A percentile compares a stretch with the other conserved stretches of the same genome.
phyloP scores from a whole-genome alignment of 306 rosid species.

The Gillenia trifoliata region DNA sequence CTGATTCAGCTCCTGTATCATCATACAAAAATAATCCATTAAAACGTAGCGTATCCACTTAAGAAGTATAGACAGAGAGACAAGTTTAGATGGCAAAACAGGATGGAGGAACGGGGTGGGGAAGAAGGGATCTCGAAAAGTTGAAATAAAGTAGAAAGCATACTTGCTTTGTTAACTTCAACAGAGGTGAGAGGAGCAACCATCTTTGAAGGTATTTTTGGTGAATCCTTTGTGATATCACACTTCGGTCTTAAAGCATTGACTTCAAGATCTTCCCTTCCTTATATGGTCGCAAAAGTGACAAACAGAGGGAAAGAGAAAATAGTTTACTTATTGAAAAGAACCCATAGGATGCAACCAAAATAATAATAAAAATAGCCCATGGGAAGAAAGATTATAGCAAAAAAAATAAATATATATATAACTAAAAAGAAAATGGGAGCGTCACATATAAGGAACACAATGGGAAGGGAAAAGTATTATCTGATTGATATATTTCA shows the following conservation, averaged over 20 bases:
- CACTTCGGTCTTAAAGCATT: constrained; percentile 27
- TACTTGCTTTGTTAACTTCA: constrained; percentile 55
- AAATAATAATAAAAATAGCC: too few species aligned
- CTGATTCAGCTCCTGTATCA: constrained; percentile 43
- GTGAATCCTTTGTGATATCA: constrained; percentile 29
- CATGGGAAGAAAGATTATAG: constrained; percentile 16
- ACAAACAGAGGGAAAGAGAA: background rate
- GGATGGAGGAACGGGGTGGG: background rate
- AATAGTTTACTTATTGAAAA: constrained; percentile 2
- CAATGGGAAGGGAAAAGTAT: constrained; percentile 11
- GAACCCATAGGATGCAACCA: too few species aligned
- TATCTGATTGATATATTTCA: background rate
- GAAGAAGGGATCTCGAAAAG: background rate
- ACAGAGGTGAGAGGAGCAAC: constrained; percentile 29
- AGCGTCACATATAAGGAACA: constrained; percentile 6
- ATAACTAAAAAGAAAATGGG: too few species aligned
- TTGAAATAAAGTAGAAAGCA: constrained; percentile 25
- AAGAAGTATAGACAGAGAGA: background rate
- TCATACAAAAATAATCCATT: constrained; percentile 26
- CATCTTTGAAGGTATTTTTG: constrained; percentile 24
- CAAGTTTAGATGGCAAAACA: background rate
- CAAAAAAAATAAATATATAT: constrained; percentile 1
- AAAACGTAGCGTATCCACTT: constrained; percentile 17
- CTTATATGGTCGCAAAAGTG: constrained; percentile 25
- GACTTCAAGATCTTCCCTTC: constrained; percentile 32